Percentiles rank a stretch among this genome's conserved stretches.
These are phyloP conservation scores for Datura wrightii DNA, from an alignment of 257 asterid species.

Conservation along the genomic window DNA sequence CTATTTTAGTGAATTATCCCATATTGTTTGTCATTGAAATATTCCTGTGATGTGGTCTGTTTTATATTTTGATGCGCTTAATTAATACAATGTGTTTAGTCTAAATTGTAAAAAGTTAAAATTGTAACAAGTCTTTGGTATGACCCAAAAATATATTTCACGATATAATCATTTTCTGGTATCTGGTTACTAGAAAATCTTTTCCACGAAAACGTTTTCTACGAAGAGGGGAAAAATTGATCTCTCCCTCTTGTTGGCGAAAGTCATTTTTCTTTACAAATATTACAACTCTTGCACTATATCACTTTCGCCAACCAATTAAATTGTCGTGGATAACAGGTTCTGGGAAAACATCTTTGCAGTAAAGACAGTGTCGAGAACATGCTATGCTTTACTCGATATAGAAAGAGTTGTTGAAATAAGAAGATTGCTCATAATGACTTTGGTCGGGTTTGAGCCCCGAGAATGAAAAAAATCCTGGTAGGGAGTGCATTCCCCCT, in stretches of 20 bases:
- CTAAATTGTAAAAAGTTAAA: not conserved
- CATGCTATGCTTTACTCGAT: not conserved
- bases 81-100: not conserved
- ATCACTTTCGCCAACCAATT: not conserved
- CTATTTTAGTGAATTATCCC: not conserved
- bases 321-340: not conserved
- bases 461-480: not conserved
- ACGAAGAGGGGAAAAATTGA: not conserved
- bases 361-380: not conserved
- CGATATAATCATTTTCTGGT: not conserved
- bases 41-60: not conserved
- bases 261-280: not conserved
- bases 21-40: not conserved
- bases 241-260: not conserved
- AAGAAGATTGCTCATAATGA: not conserved
- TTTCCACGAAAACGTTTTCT: not conserved
- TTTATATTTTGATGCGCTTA: not conserved
- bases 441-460: not conserved
- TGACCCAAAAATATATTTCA: not conserved
- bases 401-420: not conserved
- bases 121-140: not conserved
- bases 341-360: not conserved
- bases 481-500: not conserved
- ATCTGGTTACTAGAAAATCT: not conserved
- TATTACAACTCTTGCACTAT: not conserved